A percentile compares a stretch with the other conserved stretches of the same genome.
These are phyloP conservation scores for Ceratobasidium sp. DNA, from an alignment of 1,284 basidiomycete genomes.

Conservation along the genomic window DNA sequence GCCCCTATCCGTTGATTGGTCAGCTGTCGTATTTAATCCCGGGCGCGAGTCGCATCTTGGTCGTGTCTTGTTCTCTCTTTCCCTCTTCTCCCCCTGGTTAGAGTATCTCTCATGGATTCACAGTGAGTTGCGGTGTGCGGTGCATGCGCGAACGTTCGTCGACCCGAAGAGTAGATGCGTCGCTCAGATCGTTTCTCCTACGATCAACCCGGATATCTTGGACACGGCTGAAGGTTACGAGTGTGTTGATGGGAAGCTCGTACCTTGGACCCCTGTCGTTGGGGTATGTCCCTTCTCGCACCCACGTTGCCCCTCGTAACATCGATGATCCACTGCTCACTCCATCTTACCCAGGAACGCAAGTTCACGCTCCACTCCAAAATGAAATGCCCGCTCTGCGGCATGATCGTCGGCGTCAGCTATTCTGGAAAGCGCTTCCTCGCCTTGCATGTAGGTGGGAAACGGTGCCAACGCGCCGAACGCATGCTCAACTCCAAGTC, in stretches of 20 bases:
- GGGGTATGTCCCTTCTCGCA: not conserved
- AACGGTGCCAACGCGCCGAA: not conserved
- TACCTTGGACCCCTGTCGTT: slow-evolving; percentile 10
- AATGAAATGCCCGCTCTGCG: slow-evolving; percentile 18
- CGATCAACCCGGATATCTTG: not conserved
- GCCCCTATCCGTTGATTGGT: not conserved
- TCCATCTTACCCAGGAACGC: not conserved
- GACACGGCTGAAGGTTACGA: slow-evolving; percentile 13
- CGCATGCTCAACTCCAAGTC: slow-evolving; percentile 4
- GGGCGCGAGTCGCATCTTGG: not conserved
- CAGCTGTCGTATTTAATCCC: slow-evolving; percentile 11
- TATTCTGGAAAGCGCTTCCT: not conserved
- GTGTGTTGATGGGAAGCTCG: not conserved
- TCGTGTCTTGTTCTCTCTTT: not conserved
- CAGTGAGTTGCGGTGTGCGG: not conserved
- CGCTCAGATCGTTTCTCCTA: not conserved
- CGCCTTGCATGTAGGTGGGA: not conserved
- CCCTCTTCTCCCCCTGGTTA: not conserved
- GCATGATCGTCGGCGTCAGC: not conserved
- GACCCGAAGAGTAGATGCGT: not conserved
- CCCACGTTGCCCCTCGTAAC: not conserved
- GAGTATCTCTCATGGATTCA: not conserved
- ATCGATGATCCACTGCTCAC: not conserved
- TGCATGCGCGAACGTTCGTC: not conserved
- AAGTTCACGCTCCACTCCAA: slow-evolving; percentile 2